These are phyloP conservation scores for Triadica sebifera DNA, from an alignment of 345 rosid species.

Conservation along the genomic window DNA sequence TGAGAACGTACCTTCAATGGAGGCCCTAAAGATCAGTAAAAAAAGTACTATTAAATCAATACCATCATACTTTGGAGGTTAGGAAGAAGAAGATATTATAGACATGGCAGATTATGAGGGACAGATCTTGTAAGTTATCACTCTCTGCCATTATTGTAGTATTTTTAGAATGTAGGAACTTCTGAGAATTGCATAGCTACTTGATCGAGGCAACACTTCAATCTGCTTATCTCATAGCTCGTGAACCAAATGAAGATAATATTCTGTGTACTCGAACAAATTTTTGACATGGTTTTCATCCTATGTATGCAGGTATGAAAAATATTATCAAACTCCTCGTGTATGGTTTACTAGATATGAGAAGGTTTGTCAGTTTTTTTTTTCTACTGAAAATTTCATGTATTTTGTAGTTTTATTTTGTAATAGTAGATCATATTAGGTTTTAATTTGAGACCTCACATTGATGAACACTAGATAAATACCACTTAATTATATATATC, in stretches of 20 bases:
- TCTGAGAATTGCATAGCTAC: background rate
- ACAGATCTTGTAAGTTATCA: slow-evolving; percentile 59
- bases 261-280: slow-evolving; percentile 88
- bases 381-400: background rate
- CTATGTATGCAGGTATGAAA: no score
- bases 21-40: slow-evolving; percentile 63
- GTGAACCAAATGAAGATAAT: slow-evolving; percentile 86
- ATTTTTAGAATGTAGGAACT: background rate
- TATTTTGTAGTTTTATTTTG: no score
- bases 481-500: no score
- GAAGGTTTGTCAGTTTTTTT: slow-evolving; percentile 51
- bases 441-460: no score
- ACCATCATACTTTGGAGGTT: slow-evolving; percentile 76
- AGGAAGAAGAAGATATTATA: slow-evolving; percentile 87
- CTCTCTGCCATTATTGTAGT: background rate
- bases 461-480: no score
- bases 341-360: slow-evolving; percentile 95
- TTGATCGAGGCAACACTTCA: slow-evolving; percentile 76
- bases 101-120: slow-evolving; percentile 89
- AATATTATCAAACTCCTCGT: slow-evolving; percentile 92
- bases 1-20: slow-evolving; percentile 89
- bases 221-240: slow-evolving; percentile 67
- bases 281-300: no score
- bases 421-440: no score
- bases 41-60: slow-evolving; percentile 54